These are phyloP conservation scores for Pseudozyma thailandica DNA, from an alignment of 1,284 basidiomycete genomes.

Conservation along the genomic window DNA sequence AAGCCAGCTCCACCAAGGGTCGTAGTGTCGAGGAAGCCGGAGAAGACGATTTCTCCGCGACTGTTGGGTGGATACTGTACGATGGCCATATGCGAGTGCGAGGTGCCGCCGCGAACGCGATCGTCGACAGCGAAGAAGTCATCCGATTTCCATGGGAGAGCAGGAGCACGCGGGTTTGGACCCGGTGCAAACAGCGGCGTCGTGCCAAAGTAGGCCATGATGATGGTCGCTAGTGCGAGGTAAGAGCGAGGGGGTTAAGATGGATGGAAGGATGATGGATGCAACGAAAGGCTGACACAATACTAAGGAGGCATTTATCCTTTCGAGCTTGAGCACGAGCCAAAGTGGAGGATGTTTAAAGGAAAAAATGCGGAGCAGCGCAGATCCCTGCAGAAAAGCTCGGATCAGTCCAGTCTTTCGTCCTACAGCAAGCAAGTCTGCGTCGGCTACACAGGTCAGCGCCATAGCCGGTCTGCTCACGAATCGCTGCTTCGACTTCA, in stretches of 20 bases:
- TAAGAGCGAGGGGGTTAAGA: neutral
- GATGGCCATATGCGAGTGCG: constrained; percentile 68
- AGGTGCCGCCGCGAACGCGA: constrained; percentile 70
- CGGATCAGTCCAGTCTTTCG: no score
- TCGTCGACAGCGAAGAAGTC: constrained; percentile 70
- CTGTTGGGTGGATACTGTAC: constrained; percentile 45
- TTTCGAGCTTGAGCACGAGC: no score
- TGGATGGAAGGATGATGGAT: neutral
- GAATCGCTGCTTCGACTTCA: no score
- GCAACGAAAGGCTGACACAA: neutral
- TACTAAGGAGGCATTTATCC: no score
- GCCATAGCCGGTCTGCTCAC: neutral
- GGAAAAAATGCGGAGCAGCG: no score
- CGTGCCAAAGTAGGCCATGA: constrained; percentile 42
- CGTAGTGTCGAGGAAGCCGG: constrained; percentile 67
- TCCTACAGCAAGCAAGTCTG: no score
- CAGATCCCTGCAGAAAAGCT: no score
- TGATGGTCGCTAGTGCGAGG: no score
- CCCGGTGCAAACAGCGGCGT: constrained; percentile 42
- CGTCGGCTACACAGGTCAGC: constrained; percentile 1
- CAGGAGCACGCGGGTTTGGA: constrained; percentile 32
- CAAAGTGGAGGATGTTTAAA: neutral
- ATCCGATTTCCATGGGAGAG: constrained; percentile 43
- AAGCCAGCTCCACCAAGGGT: constrained; percentile 72
- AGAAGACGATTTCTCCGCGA: constrained; percentile 50